Evolutionary conservation across 164 flowering plant genomes (phyloP), one percentile per base, ranked within the genome.

Genomic region (Hamamelis virginiana): DNA sequence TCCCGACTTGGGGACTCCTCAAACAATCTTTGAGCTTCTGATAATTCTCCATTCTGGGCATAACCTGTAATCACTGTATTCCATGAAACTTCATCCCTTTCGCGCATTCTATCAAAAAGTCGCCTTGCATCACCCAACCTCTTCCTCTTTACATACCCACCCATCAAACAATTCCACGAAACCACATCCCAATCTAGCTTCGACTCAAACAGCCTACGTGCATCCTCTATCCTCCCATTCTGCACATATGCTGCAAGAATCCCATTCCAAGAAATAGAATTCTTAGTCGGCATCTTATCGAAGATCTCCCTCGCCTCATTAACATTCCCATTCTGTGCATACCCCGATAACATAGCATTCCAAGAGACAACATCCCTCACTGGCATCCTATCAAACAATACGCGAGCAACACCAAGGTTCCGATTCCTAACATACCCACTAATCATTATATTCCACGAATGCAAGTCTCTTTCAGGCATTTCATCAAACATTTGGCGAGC

Each of bases 91-190:
- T 76, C 81, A 81, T 93, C 98, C 67, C 83, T 88, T 67, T 75
- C 75, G 1, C 87, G 87, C 90, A 91, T 94, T 23, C 71, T 70
- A 72, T 87, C 86, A 77, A 93, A 93, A 63, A 93, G 50, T 60
- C 15, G 4, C 67, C 87, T 77, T 0, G 97, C 98, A 28, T 91
- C 91, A 47, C 25, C 83, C 63, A 93, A 60, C 75, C 81, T 83
- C 78, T 81, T 88, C 81, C 69, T 85, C 82, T 73, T 87, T 67
- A 93, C 82, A 76, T 80, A 89, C 45, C 94, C 97, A 47, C 89
- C 85, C 91, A 89, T 85, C 81, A 92, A 75, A 58, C 94, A 87
- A 71, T 92, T 92, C 97, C 97, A 92, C 9, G 97, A 86, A 74
- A 91, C 89, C 59, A 73, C 67, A 18, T 81, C 85, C 97, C 97